These are phyloP conservation scores for Somion occarium DNA, from an alignment of 1,284 basidiomycete genomes.

Conservation along the genomic window DNA sequence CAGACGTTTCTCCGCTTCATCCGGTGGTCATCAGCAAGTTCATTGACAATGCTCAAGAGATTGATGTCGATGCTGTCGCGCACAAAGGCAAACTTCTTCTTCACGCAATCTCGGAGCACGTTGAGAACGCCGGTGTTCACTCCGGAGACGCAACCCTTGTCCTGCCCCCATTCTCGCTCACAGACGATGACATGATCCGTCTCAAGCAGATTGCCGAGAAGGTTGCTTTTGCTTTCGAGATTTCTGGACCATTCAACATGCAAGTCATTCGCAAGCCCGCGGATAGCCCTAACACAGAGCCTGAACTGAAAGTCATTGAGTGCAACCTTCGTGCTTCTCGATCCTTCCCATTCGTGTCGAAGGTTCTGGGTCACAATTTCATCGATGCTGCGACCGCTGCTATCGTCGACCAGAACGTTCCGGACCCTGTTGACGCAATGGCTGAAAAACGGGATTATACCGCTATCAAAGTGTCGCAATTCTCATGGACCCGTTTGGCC, in stretches of 20 bases:
- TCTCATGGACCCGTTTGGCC: conserved; percentile 94
- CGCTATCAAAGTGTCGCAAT: conserved; percentile 97
- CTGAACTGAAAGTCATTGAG: conserved; percentile 94
- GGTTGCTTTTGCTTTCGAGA: conserved; percentile 92
- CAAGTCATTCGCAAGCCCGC: conserved; percentile 92
- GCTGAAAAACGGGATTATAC: conserved; percentile 87
- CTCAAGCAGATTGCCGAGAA: conserved; percentile 94
- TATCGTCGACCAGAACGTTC: conserved; percentile 87
- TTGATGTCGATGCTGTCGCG: conserved; percentile 97
- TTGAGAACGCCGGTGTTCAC: conserved; percentile 98
- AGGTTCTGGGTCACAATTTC: conserved; percentile 96
- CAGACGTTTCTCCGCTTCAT: conserved; percentile 93
- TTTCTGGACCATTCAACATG: conserved; percentile 99
- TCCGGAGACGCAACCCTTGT: conserved; percentile 98
- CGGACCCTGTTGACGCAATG: conserved; percentile 94
- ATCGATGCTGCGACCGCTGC: conserved; percentile 93
- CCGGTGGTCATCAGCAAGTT: conserved; percentile 99
- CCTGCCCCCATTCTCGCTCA: conserved; percentile 91
- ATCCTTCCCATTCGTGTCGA: conserved; percentile 99
- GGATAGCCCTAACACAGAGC: conserved; percentile 47
- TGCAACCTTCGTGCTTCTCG: conserved; percentile 97
- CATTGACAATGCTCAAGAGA: conserved; percentile 97
- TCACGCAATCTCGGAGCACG: conserved; percentile 96
- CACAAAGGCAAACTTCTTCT: conserved; percentile 93
- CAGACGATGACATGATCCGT: conserved; percentile 74